A percentile compares a stretch with the other conserved stretches of the same genome.
These are phyloP conservation scores for Elsinoe australis DNA, from an alignment of 2,329 filamentous ascomycete genomes.

Conservation along the genomic window DNA sequence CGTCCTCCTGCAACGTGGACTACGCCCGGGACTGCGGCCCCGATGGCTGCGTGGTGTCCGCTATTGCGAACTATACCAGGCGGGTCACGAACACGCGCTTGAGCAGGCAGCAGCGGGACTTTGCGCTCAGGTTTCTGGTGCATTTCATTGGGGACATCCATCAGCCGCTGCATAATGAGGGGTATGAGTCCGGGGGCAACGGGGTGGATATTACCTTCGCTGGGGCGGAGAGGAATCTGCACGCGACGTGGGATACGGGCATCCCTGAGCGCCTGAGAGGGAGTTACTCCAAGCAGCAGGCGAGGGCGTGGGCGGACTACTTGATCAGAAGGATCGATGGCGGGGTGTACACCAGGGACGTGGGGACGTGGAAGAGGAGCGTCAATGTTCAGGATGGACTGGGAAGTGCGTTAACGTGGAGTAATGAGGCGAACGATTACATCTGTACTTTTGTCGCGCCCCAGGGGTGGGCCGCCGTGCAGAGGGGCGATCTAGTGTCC, in stretches of 20 bases:
- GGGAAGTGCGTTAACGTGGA: conserved; percentile 36
- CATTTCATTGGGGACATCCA: conserved; percentile 63
- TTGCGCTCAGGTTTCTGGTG: conserved; percentile 45
- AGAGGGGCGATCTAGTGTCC: conserved; percentile 31
- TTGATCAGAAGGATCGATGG: conserved; percentile 33
- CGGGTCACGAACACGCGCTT: conserved; percentile 31
- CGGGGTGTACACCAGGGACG: conserved; percentile 32
- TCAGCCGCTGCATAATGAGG: conserved; percentile 59
- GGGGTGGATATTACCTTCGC: conserved; percentile 39
- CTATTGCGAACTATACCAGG: conserved; percentile 47
- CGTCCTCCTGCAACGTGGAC: conserved; percentile 41
- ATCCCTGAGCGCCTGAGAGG: conserved; percentile 39
- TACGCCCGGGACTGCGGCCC: conserved; percentile 45
- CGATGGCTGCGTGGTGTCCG: conserved; percentile 45
- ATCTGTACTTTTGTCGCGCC: conserved; percentile 39
- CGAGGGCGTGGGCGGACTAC: conserved; percentile 33
- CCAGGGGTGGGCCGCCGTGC: conserved; percentile 32
- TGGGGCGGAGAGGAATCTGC: conserved; percentile 36
- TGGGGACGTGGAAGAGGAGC: conserved; percentile 31
- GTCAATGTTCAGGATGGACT: conserved; percentile 33
- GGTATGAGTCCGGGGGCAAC: conserved; percentile 38
- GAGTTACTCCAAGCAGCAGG: conserved; percentile 33
- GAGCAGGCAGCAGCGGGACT: conserved; percentile 31
- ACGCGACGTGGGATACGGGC: conserved; percentile 39
- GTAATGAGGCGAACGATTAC: conserved; percentile 36